Evolutionary conservation across 2,329 filamentous ascomycete genomes (phyloP).

Genomic region (Alternaria conjuncta): DNA sequence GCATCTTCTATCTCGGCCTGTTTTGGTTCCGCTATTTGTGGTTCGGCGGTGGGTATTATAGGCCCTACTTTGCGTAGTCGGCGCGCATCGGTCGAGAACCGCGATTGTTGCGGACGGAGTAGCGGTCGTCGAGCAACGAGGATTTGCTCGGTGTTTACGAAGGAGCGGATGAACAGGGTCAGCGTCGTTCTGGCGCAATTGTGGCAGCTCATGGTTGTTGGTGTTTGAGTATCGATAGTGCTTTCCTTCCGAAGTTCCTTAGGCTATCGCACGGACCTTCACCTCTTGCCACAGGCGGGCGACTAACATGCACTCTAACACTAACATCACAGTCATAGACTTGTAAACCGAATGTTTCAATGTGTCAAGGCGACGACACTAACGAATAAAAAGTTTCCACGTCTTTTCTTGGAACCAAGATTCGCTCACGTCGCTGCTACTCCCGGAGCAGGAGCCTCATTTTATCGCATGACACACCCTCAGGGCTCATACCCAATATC

Average conservation of each 20-base stretch:
- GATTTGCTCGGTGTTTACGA: constrained; percentile 6
- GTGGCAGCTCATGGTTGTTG: constrained; percentile 37
- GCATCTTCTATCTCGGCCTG: constrained; percentile 23
- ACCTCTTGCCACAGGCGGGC: background rate
- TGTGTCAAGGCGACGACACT: background rate
- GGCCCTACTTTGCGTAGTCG: background rate
- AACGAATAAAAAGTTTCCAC: fast-evolving
- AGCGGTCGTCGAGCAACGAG: constrained; percentile 8
- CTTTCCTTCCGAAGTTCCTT: constrained; percentile 8
- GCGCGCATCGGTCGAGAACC: constrained; percentile 22
- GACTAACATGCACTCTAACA: background rate
- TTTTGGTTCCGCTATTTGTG: background rate
- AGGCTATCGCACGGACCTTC: constrained; percentile 22
- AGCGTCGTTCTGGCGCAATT: constrained; percentile 33
- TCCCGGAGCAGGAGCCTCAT: background rate
- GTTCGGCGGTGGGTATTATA: background rate
- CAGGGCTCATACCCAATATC: background rate
- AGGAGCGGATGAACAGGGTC: constrained; percentile 28
- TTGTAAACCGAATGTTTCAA: background rate
- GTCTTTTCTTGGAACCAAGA: background rate
- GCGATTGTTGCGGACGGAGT: constrained; percentile 12
- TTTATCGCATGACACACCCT: background rate
- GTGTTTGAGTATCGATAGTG: background rate
- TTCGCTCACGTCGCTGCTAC: background rate
- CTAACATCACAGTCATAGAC: background rate